These are phyloP conservation scores for Fomitiporia mediterranea DNA, from an alignment of 1,284 basidiomycete species.

Conservation along the genomic window DNA sequence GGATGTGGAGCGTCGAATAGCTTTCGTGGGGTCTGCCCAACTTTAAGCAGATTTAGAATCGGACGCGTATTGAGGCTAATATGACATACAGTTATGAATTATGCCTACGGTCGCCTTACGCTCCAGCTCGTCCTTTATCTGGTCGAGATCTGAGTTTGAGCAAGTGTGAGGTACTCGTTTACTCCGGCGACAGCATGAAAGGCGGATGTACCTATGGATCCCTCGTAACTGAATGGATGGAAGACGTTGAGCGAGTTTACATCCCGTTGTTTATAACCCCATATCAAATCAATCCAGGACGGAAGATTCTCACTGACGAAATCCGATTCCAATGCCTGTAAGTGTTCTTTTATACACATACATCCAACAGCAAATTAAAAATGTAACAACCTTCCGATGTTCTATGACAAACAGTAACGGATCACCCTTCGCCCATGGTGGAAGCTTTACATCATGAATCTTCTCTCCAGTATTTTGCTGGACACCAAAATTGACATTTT, in stretches of 20 bases:
- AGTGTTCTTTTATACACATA: too few relatives aligned
- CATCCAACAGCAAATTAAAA: constrained; percentile 16
- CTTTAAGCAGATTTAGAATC: constrained; percentile 37
- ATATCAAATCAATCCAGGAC: constrained; percentile 91
- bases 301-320: constrained; percentile 85
- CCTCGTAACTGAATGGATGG: constrained; percentile 93
- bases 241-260: constrained; percentile 79
- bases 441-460: constrained; percentile 86
- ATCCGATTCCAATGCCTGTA: constrained; percentile 84
- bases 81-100: constrained; percentile 82
- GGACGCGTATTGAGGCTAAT: background rate
- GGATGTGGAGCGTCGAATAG: constrained; percentile 87
- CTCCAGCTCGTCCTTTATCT: constrained; percentile 82
- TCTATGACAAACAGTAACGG: constrained; percentile 79
- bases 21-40: constrained; percentile 87
- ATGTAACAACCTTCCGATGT: constrained; percentile 65
- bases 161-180: too few relatives aligned
- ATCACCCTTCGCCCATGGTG: constrained; percentile 87
- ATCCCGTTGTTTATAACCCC: constrained; percentile 86
- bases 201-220: constrained; percentile 63
- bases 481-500: constrained; percentile 79
- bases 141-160: constrained; percentile 62
- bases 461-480: constrained; percentile 78
- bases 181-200: background rate
- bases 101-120: constrained; percentile 91